Evolutionary conservation across 129 eudicot genomes (phyloP).

Genomic region (Glebionis coronaria): DNA sequence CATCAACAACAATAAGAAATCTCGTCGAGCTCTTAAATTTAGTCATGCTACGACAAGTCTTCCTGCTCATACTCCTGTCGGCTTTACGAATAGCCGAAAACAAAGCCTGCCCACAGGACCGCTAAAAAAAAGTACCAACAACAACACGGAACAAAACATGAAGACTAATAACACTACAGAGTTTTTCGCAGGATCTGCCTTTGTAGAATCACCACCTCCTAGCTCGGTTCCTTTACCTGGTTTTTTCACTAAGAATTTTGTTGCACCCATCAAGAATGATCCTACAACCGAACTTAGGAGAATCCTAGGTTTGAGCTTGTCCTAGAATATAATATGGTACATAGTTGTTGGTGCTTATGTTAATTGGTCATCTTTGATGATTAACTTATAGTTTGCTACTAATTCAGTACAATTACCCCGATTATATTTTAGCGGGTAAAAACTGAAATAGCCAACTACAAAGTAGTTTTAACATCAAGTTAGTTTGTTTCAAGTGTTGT

Average conservation of each 20-base stretch:
- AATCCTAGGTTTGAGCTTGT: constrained; percentile 28
- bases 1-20: not conserved
- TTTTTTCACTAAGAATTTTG: constrained; percentile 36
- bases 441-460: not conserved
- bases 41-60: not conserved
- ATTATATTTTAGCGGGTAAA: constrained; percentile 11
- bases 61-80: not conserved
- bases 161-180: constrained; percentile 6
- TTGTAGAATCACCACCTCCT: constrained; percentile 49
- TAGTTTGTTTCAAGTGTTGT: not conserved
- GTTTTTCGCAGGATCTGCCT: constrained; percentile 50
- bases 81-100: constrained; percentile 22
- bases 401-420: not conserved
- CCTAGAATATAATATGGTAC: constrained; percentile 2
- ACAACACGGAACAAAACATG: not conserved
- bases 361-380: too few relatives aligned
- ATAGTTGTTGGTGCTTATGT: constrained; percentile 3
- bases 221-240: constrained; percentile 56
- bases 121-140: constrained; percentile 2
- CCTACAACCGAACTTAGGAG: constrained; percentile 25
- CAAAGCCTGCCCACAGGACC: constrained; percentile 10
- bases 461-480: not conserved
- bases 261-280: not conserved
- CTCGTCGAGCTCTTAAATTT: constrained; percentile 5
- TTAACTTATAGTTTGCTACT: too few relatives aligned